Conservation (phyloP, 768 basidiomycete genomes). For the Termitomyces sp. region DNA sequence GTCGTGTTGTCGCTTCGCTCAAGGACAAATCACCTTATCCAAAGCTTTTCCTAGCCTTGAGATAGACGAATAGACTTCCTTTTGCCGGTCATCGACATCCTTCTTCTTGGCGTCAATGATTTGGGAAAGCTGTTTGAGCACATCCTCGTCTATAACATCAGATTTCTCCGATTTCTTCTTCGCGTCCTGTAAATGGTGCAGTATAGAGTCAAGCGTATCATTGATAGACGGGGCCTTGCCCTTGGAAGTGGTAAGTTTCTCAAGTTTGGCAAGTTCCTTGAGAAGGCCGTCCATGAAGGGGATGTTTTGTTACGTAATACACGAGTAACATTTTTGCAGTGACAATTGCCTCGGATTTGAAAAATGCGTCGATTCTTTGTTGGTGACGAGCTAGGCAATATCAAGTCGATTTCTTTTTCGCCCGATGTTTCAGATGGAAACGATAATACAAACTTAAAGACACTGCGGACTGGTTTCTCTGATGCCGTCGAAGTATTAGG, state of each 20-base stretch:
- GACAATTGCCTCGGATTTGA: neutral
- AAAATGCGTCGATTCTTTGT: constrained; percentile 63
- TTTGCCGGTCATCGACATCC: constrained; percentile 83
- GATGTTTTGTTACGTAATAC: constrained; percentile 8
- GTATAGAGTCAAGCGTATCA: constrained; percentile 59
- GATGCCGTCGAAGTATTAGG: constrained; percentile 28
- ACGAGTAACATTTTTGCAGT: neutral
- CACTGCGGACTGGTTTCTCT: constrained; percentile 25
- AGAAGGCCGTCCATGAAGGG: constrained; percentile 63
- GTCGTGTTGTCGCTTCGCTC: neutral
- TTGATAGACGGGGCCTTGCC: constrained; percentile 49
- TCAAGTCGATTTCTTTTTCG: constrained; percentile 53
- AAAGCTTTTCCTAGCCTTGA: constrained; percentile 78
- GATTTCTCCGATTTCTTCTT: constrained; percentile 48
- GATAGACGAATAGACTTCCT: constrained; percentile 77
- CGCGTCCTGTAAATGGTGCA: constrained; percentile 50
- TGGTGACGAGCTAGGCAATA: constrained; percentile 75
- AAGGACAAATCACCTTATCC: constrained; percentile 67
- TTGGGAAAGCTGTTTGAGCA: constrained; percentile 44
- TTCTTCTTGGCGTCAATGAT: constrained; percentile 70
- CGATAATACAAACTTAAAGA: constrained; percentile 27
- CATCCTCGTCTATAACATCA: constrained; percentile 39
- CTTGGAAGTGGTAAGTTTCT: constrained; percentile 51
- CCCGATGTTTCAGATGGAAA: constrained; percentile 21
- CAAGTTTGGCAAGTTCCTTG: constrained; percentile 77